Evolutionary conservation across 257 asterid genomes (phyloP).

Genomic region (Ligustrum vulgare): DNA sequence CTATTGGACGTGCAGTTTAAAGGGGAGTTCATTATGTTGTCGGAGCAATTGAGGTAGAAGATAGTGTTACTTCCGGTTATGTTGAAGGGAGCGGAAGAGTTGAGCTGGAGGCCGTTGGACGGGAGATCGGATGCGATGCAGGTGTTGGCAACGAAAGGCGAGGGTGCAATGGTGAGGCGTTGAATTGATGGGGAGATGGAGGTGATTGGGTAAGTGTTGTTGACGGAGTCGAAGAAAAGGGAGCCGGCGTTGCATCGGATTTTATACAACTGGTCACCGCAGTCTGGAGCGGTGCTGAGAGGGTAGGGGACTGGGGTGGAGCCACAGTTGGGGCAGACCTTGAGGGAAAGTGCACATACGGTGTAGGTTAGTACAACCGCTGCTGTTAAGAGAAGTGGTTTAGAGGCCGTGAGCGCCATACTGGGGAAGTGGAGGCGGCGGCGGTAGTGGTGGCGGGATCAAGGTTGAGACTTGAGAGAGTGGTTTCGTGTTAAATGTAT

Average conservation of each 20-base stretch:
- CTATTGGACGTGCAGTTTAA: constrained; percentile 63
- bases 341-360: constrained; percentile 36
- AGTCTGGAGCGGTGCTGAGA: constrained; percentile 63
- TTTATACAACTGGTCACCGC: constrained; percentile 75
- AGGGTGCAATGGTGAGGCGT: constrained; percentile 59
- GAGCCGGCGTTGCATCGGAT: constrained; percentile 53
- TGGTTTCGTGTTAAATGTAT: not conserved
- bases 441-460: constrained; percentile 10
- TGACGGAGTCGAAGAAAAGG: constrained; percentile 56
- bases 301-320: constrained; percentile 74
- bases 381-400: constrained; percentile 20
- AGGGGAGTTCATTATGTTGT: constrained; percentile 37
- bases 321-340: constrained; percentile 71
- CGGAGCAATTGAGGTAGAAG: constrained; percentile 63
- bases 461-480: constrained; percentile 1
- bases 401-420: constrained; percentile 32
- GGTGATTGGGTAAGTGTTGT: constrained; percentile 71
- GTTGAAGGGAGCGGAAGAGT: constrained; percentile 68
- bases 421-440: not conserved
- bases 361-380: constrained; percentile 42
- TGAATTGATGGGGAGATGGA: constrained; percentile 54
- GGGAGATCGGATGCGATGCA: constrained; percentile 68
- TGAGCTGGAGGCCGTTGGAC: constrained; percentile 67
- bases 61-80: constrained; percentile 82
- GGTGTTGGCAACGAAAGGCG: constrained; percentile 59